phyloP scores from a whole-genome alignment of 208 protist species.

The Leishmania turanica region DNA sequence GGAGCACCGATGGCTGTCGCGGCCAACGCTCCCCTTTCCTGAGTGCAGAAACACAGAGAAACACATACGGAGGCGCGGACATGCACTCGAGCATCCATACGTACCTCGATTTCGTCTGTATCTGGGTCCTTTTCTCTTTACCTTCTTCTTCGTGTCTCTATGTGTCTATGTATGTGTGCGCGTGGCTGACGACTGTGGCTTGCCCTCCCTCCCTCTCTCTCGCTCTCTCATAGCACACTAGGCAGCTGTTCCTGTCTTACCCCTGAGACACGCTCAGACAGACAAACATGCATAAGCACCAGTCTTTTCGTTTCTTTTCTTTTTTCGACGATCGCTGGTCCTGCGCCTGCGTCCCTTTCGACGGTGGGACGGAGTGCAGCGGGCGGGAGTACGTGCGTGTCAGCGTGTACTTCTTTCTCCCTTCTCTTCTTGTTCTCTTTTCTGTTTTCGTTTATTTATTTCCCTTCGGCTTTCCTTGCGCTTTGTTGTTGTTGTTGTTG shows the following conservation, averaged over 20 bases:
- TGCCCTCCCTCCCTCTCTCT: background rate
- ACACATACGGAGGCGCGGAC: background rate
- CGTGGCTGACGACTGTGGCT: background rate
- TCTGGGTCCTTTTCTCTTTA: background rate
- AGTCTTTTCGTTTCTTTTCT: no score
- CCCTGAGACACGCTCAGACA: no score
- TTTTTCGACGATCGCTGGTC: no score
- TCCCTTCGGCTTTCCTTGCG: no score
- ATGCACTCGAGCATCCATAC: background rate
- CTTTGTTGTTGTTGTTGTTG: background rate
- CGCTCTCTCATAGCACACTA: background rate
- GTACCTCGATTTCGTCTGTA: background rate
- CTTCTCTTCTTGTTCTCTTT: background rate
- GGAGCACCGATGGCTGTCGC: background rate
- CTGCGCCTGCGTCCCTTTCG: no score
- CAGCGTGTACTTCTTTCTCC: no score
- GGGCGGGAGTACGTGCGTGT: no score
- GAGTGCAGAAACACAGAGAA: background rate
- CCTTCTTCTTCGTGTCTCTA: background rate
- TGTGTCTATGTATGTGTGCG: background rate
- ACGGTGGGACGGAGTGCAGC: no score
- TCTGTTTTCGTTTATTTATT: background rate
- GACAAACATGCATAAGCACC: no score
- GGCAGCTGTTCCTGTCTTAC: background rate
- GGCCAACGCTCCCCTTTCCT: background rate